Evolutionary conservation across 306 rosid species (phyloP), one percentile per base, ranked within the genome.

Genomic region (Ziziphus jujuba): DNA sequence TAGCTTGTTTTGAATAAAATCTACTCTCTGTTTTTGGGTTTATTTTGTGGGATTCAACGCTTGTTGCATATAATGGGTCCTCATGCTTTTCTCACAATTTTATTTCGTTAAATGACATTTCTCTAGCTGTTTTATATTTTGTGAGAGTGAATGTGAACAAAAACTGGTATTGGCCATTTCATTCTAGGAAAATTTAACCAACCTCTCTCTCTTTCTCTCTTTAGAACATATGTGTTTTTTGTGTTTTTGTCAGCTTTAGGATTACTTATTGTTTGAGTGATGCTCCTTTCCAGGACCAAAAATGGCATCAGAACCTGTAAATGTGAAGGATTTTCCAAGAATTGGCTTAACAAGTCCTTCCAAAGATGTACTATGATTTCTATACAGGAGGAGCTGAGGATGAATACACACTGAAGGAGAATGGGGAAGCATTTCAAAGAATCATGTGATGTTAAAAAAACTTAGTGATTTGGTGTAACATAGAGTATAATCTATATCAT

Each of bases 321-420:
- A 83, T 73, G 89, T 83, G 44, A 79, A 67, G 25, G 95, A 85
- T 45, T 83, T n/a, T 81, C 79, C 80, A 79, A 66, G 81, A 81
- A 72, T 38, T 85, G 87, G 95, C 91, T 7, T 72, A 59, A 74
- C 77, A 65, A 58, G 85, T 38, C 12, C 79, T 88, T 67, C 89
- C 91, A 40, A 88, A 88, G 62, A 81, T 85, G 88, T 72, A 68
- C 65, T 85, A 71, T 33, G 95, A 85, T 77, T 88, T 68, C 67
- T 76, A 62, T 38, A 56, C 85, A 13, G 91, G 89, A 51, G 95
- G 89, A 56, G 90, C 95, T 69, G 91, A 88, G 65, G 95, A 83
- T 10, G 72, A 88, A 56, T 59, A 65, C 74, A 81, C 91, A 0
- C 75, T 83, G 5, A 81, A 75, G 69, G 84, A 85, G 61, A 88